These are phyloP conservation scores for Xylaria bambusicola DNA, from an alignment of 495 filamentous ascomycete species.

Conservation along the genomic window DNA sequence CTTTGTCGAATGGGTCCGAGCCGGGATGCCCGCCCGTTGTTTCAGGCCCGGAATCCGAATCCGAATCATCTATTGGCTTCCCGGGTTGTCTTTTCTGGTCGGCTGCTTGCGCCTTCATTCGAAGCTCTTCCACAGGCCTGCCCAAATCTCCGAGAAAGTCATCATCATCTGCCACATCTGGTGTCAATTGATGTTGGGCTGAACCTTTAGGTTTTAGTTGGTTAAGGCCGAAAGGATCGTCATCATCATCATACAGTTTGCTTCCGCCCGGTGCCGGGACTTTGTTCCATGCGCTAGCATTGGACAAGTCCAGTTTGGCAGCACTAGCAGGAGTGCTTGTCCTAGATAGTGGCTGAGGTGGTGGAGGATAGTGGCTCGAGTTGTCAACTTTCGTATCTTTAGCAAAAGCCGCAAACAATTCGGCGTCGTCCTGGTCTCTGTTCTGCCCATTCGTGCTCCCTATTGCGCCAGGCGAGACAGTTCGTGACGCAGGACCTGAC, in stretches of 20 bases:
- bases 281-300: slow-evolving; percentile 32
- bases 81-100: slow-evolving; percentile 43
- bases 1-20: slow-evolving; percentile 69
- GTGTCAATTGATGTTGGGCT: slow-evolving; percentile 33
- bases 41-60: slow-evolving; percentile 44
- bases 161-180: slow-evolving; percentile 74
- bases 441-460: slow-evolving; percentile 33
- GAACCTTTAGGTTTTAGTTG: slow-evolving; percentile 55
- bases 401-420: slow-evolving; percentile 64
- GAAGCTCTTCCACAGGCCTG: slow-evolving; percentile 82
- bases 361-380: slow-evolving; percentile 60
- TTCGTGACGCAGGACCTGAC: slow-evolving; percentile 41
- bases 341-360: slow-evolving; percentile 29
- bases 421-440: slow-evolving; percentile 50
- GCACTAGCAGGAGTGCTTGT: slow-evolving; percentile 30
- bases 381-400: slow-evolving; percentile 61
- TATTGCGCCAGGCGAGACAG: slow-evolving; percentile 29
- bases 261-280: slow-evolving; percentile 22
- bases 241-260: slow-evolving; percentile 47
- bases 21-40: slow-evolving; percentile 30
- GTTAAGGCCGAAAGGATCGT: slow-evolving; percentile 89
- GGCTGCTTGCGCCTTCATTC: slow-evolving; percentile 39
- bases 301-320: slow-evolving; percentile 27
- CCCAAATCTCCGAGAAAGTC: slow-evolving; percentile 87
- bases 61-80: slow-evolving; percentile 44